Evolutionary conservation across 2,329 filamentous ascomycete genomes (phyloP).

Genomic region (Chlorencoelia australis): DNA sequence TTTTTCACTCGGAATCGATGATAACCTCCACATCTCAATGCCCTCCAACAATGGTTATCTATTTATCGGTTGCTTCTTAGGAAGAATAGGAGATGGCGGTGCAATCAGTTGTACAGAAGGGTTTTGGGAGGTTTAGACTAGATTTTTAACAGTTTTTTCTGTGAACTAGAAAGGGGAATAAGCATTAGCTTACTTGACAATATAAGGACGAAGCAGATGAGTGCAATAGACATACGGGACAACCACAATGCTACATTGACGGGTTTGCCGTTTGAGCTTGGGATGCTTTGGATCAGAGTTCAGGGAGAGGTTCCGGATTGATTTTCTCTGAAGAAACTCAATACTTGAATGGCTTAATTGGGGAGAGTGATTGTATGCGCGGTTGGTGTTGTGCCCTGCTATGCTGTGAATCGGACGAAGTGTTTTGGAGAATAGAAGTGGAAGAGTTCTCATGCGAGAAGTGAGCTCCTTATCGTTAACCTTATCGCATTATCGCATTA

Average conservation of each 20-base stretch:
- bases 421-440: no score
- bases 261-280: conserved; percentile 39
- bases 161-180: conserved; percentile 29
- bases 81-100: conserved; percentile 53
- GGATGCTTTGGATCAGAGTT: conserved; percentile 47
- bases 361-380: conserved; percentile 24
- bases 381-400: neutral
- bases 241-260: conserved; percentile 63
- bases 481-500: no score
- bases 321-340: conserved; percentile 18
- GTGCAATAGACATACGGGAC: conserved; percentile 47
- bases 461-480: no score
- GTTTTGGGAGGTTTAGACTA: conserved; percentile 42
- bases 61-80: conserved; percentile 42
- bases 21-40: conserved; percentile 42
- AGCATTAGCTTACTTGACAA: conserved; percentile 1
- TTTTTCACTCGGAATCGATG: conserved; percentile 47
- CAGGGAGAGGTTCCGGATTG: conserved; percentile 37
- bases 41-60: conserved; percentile 20
- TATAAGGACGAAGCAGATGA: neutral
- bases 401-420: no score
- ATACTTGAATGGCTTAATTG: conserved; percentile 23
- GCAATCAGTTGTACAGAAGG: conserved; percentile 42
- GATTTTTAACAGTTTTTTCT: conserved; percentile 51
- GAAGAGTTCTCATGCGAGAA: no score